Base-by-base conservation (phyloP, 192 early-diverging fungal genomes). In the Entophlyctis helioformis region DNA sequence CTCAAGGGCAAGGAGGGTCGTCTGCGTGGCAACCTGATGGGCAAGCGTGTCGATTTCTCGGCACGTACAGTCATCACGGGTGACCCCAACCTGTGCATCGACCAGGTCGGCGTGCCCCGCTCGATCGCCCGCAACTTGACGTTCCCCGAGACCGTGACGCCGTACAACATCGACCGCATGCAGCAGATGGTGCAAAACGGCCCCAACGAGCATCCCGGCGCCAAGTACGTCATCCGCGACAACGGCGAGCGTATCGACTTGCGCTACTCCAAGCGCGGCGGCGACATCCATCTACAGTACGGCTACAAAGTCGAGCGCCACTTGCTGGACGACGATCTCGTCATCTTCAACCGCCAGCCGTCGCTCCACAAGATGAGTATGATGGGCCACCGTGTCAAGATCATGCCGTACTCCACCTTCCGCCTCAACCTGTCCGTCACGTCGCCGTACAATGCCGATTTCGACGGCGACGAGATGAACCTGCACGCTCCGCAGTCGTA, bases 381-480 rank as follows among this genome's bases (percentile, higher is more conserved):
- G 95, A 98, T 98, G 95, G 95, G 91, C 7, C 95, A 98, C 62
- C 68, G 74, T 28, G 85, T 95, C 43, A 84, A 86, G 50, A 88
- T 98, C 31, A 96, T 98, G 95, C 95, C 95, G 2, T 96, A 92
- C 65, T 96, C 91, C 21, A 98, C 95, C 8, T 98, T 98, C 77
- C 81, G 95, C 18, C 68, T 98, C 28, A 98, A 96, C 50, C 71
- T 98, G 22, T 96, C 92, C 11, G 95, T 95, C 42, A 96, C 92
- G 6, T 82, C 87, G 35, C 95, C 95, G 18, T 98, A 98, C 59
- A 98, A 98, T 51, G 95, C 92, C 35, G 95, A 98, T 76, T 98
- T 98, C 69, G 95, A 98, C 60, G 95, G 95, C 43, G 95, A 98
- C 58, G 95, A 98, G 64, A 98, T 98, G 95, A 98, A 98, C 66